Percentiles rank a stretch among this genome's conserved stretches.
phyloP scores from a whole-genome alignment of 1,284 basidiomycete species.

The Naganishia sp. region DNA sequence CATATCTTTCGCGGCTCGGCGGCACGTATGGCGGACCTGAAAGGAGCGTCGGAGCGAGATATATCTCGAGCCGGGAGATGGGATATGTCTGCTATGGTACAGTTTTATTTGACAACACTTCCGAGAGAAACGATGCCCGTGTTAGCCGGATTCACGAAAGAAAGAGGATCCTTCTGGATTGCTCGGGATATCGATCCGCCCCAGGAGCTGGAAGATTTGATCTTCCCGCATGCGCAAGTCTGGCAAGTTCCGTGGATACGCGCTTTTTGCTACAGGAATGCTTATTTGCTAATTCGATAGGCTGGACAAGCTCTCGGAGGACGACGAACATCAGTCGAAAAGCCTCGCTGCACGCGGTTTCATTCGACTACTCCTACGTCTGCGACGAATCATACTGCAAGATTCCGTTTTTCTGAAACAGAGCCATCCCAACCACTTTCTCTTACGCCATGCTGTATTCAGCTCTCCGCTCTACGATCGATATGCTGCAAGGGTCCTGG shows the following conservation, averaged over 20 bases:
- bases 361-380: background rate
- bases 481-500: no score
- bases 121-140: conserved; percentile 18
- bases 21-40: conserved; percentile 12
- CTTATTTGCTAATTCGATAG: background rate
- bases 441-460: background rate
- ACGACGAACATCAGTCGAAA: background rate
- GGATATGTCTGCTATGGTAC: conserved; percentile 4
- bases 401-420: conserved; percentile 9
- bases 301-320: background rate
- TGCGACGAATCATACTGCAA: conserved; percentile 6
- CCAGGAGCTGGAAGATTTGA: conserved; percentile 7
- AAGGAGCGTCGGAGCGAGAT: background rate
- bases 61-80: background rate
- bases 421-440: conserved; percentile 1
- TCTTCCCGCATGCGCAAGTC: conserved; percentile 1
- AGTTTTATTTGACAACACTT: background rate
- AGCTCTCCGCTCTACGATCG: no score
- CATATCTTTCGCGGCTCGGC: conserved; percentile 13
- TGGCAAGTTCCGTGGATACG: background rate
- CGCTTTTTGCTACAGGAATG: background rate
- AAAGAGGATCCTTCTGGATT: conserved; percentile 9
- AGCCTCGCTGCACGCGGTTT: background rate
- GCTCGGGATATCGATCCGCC: conserved; percentile 8
- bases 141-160: conserved; percentile 7